These are phyloP conservation scores for Stentor roeselii DNA, from an alignment of 73 alveolate genomes.

Conservation along the genomic window DNA sequence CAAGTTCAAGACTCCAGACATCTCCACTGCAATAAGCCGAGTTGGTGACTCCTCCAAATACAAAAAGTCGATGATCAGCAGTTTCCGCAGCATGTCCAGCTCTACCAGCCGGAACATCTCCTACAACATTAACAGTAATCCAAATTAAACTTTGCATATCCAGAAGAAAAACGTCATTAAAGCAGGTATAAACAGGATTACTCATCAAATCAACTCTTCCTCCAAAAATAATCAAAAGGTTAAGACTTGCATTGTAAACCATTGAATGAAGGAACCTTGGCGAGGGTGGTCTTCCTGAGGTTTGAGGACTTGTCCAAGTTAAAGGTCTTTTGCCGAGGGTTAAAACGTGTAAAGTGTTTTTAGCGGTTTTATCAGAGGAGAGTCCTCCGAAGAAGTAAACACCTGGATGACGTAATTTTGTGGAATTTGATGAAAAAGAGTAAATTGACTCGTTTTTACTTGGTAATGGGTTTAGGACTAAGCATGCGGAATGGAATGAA, in stretches of 20 bases:
- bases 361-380: not conserved
- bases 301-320: not conserved
- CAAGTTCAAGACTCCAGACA: not conserved
- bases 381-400: slow-evolving; percentile 28
- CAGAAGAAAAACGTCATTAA: slow-evolving; percentile 22
- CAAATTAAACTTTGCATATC: slow-evolving; percentile 30
- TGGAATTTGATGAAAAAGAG: not conserved
- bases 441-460: not conserved
- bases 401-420: slow-evolving; percentile 8
- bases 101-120: slow-evolving; percentile 36
- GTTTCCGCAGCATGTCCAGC: slow-evolving; percentile 47
- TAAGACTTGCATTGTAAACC: slow-evolving; percentile 6
- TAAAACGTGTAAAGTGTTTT: not conserved
- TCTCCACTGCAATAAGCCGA: slow-evolving; percentile 9
- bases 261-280: slow-evolving; percentile 24
- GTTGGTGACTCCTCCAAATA: slow-evolving; percentile 56
- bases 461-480: not conserved
- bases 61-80: slow-evolving; percentile 32
- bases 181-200: not conserved
- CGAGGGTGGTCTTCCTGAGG: slow-evolving; percentile 22
- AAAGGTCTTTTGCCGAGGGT: not conserved
- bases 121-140: slow-evolving; percentile 18
- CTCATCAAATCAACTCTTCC: slow-evolving; percentile 30
- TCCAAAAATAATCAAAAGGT: slow-evolving; percentile 29
- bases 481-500: not conserved